phyloP scores from a whole-genome alignment of 805 yeast species.

The Blastobotrys terrestris region DNA sequence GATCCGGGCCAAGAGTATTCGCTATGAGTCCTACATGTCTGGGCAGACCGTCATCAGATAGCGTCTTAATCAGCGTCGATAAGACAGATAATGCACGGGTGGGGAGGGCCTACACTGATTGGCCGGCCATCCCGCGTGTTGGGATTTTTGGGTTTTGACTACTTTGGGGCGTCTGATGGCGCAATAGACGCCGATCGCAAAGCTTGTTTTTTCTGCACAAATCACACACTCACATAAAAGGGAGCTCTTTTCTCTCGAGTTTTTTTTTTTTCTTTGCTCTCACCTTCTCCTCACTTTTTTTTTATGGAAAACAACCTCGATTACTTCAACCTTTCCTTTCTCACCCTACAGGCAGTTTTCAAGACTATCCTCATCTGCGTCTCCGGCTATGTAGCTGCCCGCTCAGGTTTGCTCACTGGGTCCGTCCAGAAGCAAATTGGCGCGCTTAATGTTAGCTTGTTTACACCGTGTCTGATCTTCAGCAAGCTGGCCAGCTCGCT shows the following conservation, averaged over 20 bases:
- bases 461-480: slow-evolving; percentile 93
- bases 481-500: slow-evolving; percentile 64
- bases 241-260: neutral
- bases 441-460: slow-evolving; percentile 76
- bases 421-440: slow-evolving; percentile 74
- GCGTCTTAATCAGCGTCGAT: no score
- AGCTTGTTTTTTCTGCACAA: neutral
- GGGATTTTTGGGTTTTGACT: no score
- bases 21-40: no score
- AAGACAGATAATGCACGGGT: no score
- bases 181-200: neutral
- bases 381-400: slow-evolving; percentile 82
- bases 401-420: slow-evolving; percentile 59
- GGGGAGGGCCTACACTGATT: no score
- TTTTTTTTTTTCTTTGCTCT: neutral
- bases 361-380: slow-evolving; percentile 84
- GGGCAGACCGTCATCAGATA: no score
- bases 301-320: slow-evolving; percentile 17
- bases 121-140: no score
- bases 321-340: slow-evolving; percentile 39
- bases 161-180: no score
- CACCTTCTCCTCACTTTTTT: neutral
- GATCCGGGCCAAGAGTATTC: no score
- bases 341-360: slow-evolving; percentile 86
- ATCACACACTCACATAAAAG: neutral